Percentiles rank a stretch among this genome's conserved stretches.
These are phyloP conservation scores for Collybia nuda DNA, from an alignment of 768 basidiomycete species.

Conservation along the genomic window DNA sequence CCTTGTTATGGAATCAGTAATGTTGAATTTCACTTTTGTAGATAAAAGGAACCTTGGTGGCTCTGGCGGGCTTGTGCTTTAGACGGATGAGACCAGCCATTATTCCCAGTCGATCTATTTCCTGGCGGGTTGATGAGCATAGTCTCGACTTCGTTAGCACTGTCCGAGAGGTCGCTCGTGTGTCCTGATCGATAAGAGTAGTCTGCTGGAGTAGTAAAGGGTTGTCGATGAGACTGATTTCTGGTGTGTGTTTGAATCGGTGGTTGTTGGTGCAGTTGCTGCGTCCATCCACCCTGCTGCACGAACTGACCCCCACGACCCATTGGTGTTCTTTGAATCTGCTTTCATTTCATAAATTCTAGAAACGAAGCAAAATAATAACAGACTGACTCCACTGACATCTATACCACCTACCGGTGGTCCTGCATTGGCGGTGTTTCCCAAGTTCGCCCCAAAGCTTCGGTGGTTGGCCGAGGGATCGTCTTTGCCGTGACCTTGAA, in stretches of 20 bases:
- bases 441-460: constrained; percentile 10
- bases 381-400: constrained; percentile 50
- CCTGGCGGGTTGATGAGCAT: constrained; percentile 39
- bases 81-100: constrained; percentile 31
- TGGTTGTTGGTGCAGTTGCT: constrained; percentile 29
- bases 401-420: constrained; percentile 68
- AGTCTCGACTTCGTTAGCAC: constrained; percentile 73
- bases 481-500: background rate
- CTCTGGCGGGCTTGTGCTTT: background rate
- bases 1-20: background rate
- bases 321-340: constrained; percentile 75
- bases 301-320: constrained; percentile 37
- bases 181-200: constrained; percentile 43
- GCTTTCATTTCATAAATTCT: background rate
- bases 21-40: background rate
- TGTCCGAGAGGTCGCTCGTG: constrained; percentile 61
- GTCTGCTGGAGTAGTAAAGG: constrained; percentile 37
- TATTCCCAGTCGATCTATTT: constrained; percentile 20
- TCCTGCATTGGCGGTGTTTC: constrained; percentile 43
- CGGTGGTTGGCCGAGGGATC: constrained; percentile 9
- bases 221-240: constrained; percentile 49
- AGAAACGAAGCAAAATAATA: background rate
- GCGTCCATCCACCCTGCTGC: constrained; percentile 27
- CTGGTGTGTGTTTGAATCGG: constrained; percentile 19
- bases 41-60: constrained; percentile 14